Evolutionary conservation across 768 basidiomycete genomes (phyloP).

Genomic region (Phlebiopsis flavidoalba): DNA sequence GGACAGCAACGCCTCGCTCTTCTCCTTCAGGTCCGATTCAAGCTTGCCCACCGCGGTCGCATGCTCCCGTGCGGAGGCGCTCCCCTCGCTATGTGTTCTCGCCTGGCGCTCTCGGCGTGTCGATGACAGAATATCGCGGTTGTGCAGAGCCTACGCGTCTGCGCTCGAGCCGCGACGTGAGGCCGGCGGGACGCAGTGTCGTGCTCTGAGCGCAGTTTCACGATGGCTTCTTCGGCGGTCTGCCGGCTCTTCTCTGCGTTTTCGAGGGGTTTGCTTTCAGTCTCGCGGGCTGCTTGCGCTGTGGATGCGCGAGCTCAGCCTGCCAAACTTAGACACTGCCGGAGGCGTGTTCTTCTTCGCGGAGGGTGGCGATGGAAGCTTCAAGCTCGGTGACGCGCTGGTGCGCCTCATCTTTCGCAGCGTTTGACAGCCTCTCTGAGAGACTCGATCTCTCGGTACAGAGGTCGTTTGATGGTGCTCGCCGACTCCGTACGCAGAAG

Average conservation of each 20-base stretch:
- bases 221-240: not conserved
- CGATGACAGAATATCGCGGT: constrained; percentile 1
- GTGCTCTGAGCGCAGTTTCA: not conserved
- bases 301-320: not conserved
- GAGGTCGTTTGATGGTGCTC: not conserved
- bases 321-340: not conserved
- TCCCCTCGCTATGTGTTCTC: not conserved
- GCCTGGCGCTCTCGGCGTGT: constrained; percentile 1
- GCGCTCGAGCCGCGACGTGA: not conserved
- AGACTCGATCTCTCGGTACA: not conserved
- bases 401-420: not conserved
- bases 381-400: not conserved
- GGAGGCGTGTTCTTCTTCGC: not conserved
- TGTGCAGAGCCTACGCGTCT: not conserved
- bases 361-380: not conserved
- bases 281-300: not conserved
- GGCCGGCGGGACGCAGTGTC: not conserved
- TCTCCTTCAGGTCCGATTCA: not conserved
- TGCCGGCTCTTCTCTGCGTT: not conserved
- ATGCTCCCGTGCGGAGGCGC: not conserved
- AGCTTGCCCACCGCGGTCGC: not conserved
- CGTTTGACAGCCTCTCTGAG: not conserved
- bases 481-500: not conserved
- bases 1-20: not conserved
- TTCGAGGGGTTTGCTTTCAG: no score